phyloP scores from a whole-genome alignment of 805 yeast genomes.

The Cyberlindnera maclurae region DNA sequence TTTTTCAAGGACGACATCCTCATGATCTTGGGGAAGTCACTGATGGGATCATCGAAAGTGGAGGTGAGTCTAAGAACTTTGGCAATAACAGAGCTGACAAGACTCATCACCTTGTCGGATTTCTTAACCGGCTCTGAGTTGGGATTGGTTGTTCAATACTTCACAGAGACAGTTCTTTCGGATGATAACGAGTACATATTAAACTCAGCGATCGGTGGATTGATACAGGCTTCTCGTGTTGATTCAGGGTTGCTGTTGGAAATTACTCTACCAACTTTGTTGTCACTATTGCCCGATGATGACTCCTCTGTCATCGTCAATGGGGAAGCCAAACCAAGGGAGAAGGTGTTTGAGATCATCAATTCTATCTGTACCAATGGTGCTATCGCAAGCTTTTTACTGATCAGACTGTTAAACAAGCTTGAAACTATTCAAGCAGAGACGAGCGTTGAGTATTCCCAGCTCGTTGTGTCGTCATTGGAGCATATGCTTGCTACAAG shows the following conservation, averaged over 20 bases:
- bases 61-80: conserved; percentile 66
- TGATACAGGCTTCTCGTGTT: conserved; percentile 38
- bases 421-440: conserved; percentile 16
- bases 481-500: conserved; percentile 18
- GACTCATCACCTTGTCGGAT: conserved; percentile 41
- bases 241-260: conserved; percentile 38
- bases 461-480: conserved; percentile 16
- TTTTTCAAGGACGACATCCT: conserved; percentile 55
- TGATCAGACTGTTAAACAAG: conserved; percentile 31
- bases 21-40: conserved; percentile 57
- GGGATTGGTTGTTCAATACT: conserved; percentile 53
- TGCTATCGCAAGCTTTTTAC: conserved; percentile 30
- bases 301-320: conserved; percentile 21
- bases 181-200: conserved; percentile 46
- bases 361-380: conserved; percentile 25
- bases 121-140: conserved; percentile 50
- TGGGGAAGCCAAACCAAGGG: conserved; percentile 21
- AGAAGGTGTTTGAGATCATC: conserved; percentile 21
- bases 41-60: conserved; percentile 57
- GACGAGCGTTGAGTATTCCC: conserved; percentile 11
- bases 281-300: conserved; percentile 44
- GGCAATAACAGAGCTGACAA: conserved; percentile 57
- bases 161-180: conserved; percentile 53
- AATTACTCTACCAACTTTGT: conserved; percentile 43
- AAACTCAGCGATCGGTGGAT: conserved; percentile 45